These are phyloP conservation scores for Stephania yunnanensis DNA, from an alignment of 164 flowering plant genomes.

Conservation along the genomic window DNA sequence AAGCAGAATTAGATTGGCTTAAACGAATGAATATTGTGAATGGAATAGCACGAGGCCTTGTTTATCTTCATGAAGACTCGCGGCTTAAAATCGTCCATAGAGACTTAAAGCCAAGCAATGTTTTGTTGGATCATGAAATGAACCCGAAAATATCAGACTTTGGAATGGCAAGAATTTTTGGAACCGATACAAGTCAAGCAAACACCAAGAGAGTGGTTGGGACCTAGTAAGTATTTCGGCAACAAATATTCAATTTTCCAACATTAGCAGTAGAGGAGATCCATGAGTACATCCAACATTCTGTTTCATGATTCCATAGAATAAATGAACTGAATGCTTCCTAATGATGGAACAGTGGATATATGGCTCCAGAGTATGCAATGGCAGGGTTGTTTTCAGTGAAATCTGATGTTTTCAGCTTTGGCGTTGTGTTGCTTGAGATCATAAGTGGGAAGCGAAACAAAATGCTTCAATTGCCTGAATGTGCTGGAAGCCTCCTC, in stretches of 20 bases:
- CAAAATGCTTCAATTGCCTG: conserved; percentile 9
- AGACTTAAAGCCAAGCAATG: conserved; percentile 30
- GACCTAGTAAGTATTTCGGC: conserved; percentile 20
- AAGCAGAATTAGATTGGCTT: conserved; percentile 20
- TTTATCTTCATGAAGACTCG: conserved; percentile 35
- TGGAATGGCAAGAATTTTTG: conserved; percentile 29
- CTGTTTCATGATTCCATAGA: too few species aligned
- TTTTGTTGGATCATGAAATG: conserved; percentile 25
- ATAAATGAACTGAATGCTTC: not conserved
- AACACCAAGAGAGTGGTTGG: conserved; percentile 28
- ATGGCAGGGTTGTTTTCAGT: conserved; percentile 9
- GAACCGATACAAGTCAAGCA: conserved; percentile 15
- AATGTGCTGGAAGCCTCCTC: conserved; percentile 17
- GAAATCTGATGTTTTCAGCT: conserved; percentile 19
- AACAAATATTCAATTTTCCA: not conserved
- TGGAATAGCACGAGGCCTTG: conserved; percentile 29
- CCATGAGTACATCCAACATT: not conserved
- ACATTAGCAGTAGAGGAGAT: too few species aligned
- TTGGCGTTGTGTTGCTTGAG: conserved; percentile 25
- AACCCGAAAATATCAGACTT: conserved; percentile 31
- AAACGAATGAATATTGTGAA: conserved; percentile 20
- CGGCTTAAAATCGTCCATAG: conserved; percentile 26
- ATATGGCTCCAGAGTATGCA: conserved; percentile 8
- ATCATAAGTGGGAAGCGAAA: conserved; percentile 20
- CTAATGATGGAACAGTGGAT: not conserved